Evolutionary conservation across 1,284 basidiomycete genomes (phyloP).

Genomic region (Uromyces viciae-fabae): DNA sequence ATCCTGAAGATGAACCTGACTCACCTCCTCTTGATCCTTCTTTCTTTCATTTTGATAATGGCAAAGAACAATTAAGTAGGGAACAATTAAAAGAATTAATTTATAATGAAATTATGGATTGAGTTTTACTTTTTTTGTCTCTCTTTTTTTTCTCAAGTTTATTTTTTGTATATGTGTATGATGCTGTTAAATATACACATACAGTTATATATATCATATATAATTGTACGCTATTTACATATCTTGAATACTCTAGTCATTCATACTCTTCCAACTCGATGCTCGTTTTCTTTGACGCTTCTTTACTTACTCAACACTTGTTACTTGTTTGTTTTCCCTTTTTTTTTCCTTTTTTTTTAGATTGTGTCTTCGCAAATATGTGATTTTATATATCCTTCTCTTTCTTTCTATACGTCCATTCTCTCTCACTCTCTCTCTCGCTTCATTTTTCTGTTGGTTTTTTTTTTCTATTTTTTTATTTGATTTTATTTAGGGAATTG

Average conservation of each 20-base stretch:
- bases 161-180: neutral
- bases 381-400: neutral
- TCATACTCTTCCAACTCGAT: neutral
- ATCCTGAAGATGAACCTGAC: constrained; percentile 54
- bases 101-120: constrained; percentile 35
- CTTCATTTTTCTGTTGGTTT: neutral
- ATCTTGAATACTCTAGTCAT: neutral
- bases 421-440: neutral
- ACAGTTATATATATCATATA: neutral
- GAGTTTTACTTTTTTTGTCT: neutral
- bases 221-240: neutral
- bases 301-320: neutral
- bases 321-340: too few species aligned
- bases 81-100: constrained; percentile 56
- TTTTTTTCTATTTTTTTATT: neutral
- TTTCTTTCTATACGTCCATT: neutral
- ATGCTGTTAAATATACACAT: neutral
- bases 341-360: neutral
- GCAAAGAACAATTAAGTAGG: constrained; percentile 58
- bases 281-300: neutral
- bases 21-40: constrained; percentile 74
- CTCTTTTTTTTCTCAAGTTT: neutral
- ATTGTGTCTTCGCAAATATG: neutral
- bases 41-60: constrained; percentile 80
- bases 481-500: neutral